Conservation (phyloP, 2,329 filamentous ascomycete genomes). For the Paramyrothecium roridum region DNA sequence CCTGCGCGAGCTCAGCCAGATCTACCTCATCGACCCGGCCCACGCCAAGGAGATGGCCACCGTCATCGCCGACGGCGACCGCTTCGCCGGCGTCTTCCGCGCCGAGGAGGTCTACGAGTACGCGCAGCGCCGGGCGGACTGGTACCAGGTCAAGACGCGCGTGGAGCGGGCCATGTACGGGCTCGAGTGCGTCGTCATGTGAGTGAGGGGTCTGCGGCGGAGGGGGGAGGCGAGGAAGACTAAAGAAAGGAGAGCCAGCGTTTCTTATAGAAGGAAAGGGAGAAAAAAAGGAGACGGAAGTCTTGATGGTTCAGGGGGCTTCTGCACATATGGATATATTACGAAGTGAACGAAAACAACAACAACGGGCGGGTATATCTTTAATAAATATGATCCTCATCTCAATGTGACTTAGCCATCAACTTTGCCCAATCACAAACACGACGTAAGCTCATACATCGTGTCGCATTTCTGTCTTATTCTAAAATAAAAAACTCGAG, state of each 20-base stretch:
- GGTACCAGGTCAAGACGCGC: slow-evolving; percentile 83
- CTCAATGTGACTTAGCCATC: not conserved
- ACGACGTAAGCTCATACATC: no score
- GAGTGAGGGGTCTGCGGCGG: no score
- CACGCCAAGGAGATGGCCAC: slow-evolving; percentile 94
- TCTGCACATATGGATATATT: not conserved
- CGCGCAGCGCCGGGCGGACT: slow-evolving; percentile 88
- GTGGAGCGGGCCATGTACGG: slow-evolving; percentile 98
- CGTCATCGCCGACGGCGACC: slow-evolving; percentile 86
- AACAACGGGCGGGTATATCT: slow-evolving; percentile 6
- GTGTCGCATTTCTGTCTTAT: no score
- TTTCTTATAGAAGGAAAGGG: not conserved
- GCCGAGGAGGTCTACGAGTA: slow-evolving; percentile 98
- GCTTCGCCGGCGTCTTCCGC: slow-evolving; percentile 88
- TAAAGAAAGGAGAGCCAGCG: no score
- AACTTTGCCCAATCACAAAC: no score
- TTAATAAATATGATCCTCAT: slow-evolving; percentile 7
- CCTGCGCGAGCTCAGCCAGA: slow-evolving; percentile 87
- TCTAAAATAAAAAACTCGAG: no score
- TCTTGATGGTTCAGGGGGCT: no score
- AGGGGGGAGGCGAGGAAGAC: no score
- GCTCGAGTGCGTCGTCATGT: slow-evolving; percentile 86
- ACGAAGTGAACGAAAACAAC: slow-evolving; percentile 5
- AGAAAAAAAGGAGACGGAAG: no score
- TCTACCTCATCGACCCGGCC: slow-evolving; percentile 81